Base-by-base conservation (phyloP, 176 grass and related monocot genomes). In the Stipa capillata region DNA sequence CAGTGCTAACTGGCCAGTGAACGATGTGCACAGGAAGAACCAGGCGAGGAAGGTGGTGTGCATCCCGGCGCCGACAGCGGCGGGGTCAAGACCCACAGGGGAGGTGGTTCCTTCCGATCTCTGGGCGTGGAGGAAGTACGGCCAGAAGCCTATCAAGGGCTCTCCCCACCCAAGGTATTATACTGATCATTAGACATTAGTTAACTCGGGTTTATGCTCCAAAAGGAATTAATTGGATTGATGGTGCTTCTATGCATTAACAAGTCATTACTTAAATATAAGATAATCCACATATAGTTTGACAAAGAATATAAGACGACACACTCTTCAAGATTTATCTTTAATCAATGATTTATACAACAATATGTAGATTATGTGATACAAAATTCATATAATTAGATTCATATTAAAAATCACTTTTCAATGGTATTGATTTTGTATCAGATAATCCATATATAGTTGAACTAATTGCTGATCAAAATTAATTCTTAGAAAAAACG, bases 41-140 rank as follows among this genome's bases (percentile, higher is more conserved):
- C 97, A 93, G 57, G 66, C 84, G n/a, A 95, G 91, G 67, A 96
- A 93, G 84, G 92, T 99, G 70, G 93, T 99, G 11, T 96, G 88
- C 63, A 91, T 99, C 66, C 97, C 96, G 51, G 96, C 96, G 27
- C 88, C 96, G 33, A 87, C 92, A 29, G 81, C 81, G 9, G 82
- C 85, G 0, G 85, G 88, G 6, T 79, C 86, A 4, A 83, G 92
- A 80, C 68, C 92, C 34, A 85, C 72, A 0, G 92, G 96, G 23
- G 92, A 95, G 74, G 92, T 93, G 18, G 88, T 95, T 70, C 96
- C 92, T 62, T 93, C 90, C 31, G 96, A 95, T 88, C 96, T 99
- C 28, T 99, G 97, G 97, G 92, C 97, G 62, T 99, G 97, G 97
- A 99, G 97, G 84, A 99, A 99, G 87, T 99, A 99, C 61, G 97